A percentile compares a stretch with the other conserved stretches of the same genome.
Evolutionary conservation across 345 rosid genomes (phyloP).

Genomic region (Lagerstroemia speciosa): DNA sequence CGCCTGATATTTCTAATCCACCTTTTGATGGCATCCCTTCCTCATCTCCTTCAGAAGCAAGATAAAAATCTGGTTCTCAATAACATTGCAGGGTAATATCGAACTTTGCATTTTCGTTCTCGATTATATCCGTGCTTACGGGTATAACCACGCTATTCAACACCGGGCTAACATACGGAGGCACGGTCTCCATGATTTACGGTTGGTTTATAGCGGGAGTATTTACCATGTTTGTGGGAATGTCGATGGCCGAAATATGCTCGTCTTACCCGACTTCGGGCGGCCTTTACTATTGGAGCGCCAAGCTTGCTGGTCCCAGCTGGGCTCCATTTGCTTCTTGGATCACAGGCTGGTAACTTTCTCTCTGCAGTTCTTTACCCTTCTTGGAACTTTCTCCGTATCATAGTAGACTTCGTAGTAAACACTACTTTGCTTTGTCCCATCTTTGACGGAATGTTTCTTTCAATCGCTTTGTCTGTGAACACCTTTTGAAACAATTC

Average conservation of each 20-base stretch:
- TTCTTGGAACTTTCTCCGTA: neutral
- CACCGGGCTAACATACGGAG: slow-evolving; percentile 72
- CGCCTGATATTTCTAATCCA: neutral
- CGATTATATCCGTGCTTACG: slow-evolving; percentile 78
- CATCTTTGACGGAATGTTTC: neutral
- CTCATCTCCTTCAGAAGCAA: neutral
- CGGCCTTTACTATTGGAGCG: slow-evolving; percentile 98
- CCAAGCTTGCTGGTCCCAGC: slow-evolving; percentile 76
- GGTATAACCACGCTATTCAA: slow-evolving; percentile 91
- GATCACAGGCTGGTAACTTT: slow-evolving; percentile 81
- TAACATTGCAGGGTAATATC: slow-evolving; percentile 62
- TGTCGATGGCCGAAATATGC: slow-evolving; percentile 94
- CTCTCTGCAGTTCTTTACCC: neutral
- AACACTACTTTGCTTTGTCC: too few species aligned
- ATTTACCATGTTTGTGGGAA: slow-evolving; percentile 81
- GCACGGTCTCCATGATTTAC: slow-evolving; percentile 66
- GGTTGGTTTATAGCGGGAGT: slow-evolving; percentile 85
- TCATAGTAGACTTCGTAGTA: too few species aligned
- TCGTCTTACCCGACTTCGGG: slow-evolving; percentile 96
- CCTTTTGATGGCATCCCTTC: neutral
- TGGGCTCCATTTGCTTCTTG: slow-evolving; percentile 98
- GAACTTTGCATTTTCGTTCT: slow-evolving; percentile 89
- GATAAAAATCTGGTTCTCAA: neutral
- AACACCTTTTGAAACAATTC: too few species aligned
- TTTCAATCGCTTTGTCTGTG: neutral